Percentiles rank a stretch among this genome's conserved stretches.
Evolutionary conservation across 768 basidiomycete genomes (phyloP).

Genomic region (Gymnopilus junonius): DNA sequence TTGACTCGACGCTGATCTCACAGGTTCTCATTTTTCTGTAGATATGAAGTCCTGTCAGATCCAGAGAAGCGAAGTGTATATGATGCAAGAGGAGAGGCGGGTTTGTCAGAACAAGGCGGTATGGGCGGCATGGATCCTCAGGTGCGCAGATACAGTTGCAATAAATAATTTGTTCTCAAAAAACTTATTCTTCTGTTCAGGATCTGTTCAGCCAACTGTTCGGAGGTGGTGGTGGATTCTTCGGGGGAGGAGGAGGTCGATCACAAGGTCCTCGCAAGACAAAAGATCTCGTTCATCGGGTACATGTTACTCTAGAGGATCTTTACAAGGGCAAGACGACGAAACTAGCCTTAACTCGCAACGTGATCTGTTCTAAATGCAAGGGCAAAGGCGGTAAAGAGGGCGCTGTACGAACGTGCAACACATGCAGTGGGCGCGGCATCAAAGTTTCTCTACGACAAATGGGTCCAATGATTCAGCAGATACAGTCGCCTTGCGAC

Average conservation of each 20-base stretch:
- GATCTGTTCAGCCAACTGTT: slow-evolving; percentile 98
- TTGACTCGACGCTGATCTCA: background rate
- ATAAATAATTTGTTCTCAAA: background rate
- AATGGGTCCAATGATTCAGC: slow-evolving; percentile 99
- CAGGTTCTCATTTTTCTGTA: slow-evolving; percentile 32
- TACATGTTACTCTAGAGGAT: slow-evolving; percentile 96
- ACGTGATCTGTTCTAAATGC: slow-evolving; percentile 92
- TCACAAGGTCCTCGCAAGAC: slow-evolving; percentile 85
- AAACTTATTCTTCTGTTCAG: slow-evolving; percentile 36
- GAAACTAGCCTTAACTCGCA: slow-evolving; percentile 95
- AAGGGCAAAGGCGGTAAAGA: slow-evolving; percentile 98
- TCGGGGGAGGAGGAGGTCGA: slow-evolving; percentile 68
- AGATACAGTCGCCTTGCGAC: slow-evolving; percentile 93
- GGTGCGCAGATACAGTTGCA: slow-evolving; percentile 42
- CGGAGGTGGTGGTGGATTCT: slow-evolving; percentile 80
- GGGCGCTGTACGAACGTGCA: slow-evolving; percentile 85
- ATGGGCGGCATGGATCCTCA: slow-evolving; percentile 98
- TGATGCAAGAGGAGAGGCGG: slow-evolving; percentile 92
- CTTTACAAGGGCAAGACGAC: slow-evolving; percentile 99
- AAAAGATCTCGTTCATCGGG: slow-evolving; percentile 97
- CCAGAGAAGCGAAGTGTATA: slow-evolving; percentile 80
- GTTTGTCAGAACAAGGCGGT: slow-evolving; percentile 82
- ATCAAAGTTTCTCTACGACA: slow-evolving; percentile 91
- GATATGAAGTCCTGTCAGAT: slow-evolving; percentile 94
- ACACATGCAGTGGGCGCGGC: slow-evolving; percentile 85